Base-by-base conservation (phyloP, 2,329 filamentous ascomycete genomes). In the Cryphonectria radicalis region DNA sequence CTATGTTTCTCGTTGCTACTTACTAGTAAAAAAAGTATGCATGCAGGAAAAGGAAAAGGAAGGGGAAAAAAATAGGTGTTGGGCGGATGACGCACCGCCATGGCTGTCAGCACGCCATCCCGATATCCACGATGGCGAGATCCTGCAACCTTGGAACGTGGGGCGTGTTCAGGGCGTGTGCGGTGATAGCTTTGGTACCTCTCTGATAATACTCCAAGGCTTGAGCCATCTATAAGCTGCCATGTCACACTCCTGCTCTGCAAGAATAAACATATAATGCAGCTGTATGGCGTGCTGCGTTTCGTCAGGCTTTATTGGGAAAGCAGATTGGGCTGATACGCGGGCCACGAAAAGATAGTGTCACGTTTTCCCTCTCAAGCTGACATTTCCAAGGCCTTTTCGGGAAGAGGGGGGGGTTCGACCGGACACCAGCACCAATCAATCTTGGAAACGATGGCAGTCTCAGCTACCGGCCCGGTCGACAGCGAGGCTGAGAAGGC, bases 21-120 rank as follows among this genome's bases (percentile, higher is more conserved):
- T 40, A 11, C 37, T 40, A 11, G 37, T 11, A 40, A 13, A 40
- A 40, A 3, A 63, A 2, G 22, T 7, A 40, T 63, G n/a, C 6
- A 42, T n/a, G 57, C 37, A 17, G 32, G 32, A 32, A 4, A 4
- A 32, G 4, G 32, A 32, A 32, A 28, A 28, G 28, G 28, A 28
- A 28, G 28, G 28, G 3, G 32, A 32, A 4, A 32, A 32, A 22
- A 35, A 25, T 8, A 14, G 22, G 67, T 13, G 8, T 22, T 8
- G 6, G 22, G 2, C 32, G n/a, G 17, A 63, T 70, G 55, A 59
- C 64, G 64, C 59, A 67, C 57, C 55, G 40, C 14, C 25, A 50
- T 37, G 57, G 63, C 69, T 43, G 40, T 50, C 53, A 70, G 63
- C 63, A 66, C 69, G 69, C 69, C 69, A 70, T 57, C 42, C n/a